Percentiles rank a stretch among this genome's conserved stretches.
Evolutionary conservation across 225 moss, liverwort and hornwort species (phyloP).

Genomic region (Physcomitrium patens): DNA sequence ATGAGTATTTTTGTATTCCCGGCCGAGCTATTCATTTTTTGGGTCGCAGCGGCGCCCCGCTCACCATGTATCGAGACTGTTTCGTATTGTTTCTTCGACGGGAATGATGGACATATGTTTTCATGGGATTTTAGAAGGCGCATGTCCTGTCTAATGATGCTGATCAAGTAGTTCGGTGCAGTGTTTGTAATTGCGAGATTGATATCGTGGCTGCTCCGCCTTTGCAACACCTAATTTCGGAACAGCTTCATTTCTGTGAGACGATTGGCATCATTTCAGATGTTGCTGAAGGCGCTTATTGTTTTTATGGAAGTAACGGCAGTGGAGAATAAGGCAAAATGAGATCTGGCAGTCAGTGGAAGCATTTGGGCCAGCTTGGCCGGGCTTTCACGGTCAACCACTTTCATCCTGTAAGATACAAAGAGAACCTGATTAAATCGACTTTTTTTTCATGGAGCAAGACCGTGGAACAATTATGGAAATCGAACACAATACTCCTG

Average conservation of each 20-base stretch:
- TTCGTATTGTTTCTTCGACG: neutral
- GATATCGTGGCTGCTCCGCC: neutral
- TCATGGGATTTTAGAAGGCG: neutral
- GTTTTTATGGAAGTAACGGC: neutral
- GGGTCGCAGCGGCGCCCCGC: no score
- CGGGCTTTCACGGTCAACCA: constrained; percentile 31
- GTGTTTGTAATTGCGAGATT: neutral
- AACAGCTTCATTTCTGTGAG: neutral
- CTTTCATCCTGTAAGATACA: constrained; percentile 24
- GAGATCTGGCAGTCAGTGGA: constrained; percentile 43
- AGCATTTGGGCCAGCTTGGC: constrained; percentile 39
- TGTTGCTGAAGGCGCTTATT: neutral
- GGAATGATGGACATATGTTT: neutral
- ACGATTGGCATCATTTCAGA: neutral
- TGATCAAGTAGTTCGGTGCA: neutral
- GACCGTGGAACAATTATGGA: constrained; percentile 25
- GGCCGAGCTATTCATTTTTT: no score
- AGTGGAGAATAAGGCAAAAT: constrained; percentile 37
- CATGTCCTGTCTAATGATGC: neutral
- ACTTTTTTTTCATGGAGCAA: constrained; percentile 27
- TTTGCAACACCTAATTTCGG: constrained; percentile 20
- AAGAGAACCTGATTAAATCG: constrained; percentile 20
- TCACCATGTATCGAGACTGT: neutral
- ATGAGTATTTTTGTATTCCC: no score
- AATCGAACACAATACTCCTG: constrained; percentile 3